Evolutionary conservation across 768 basidiomycete genomes (phyloP).

Genomic region (Gloeophyllum trabeum): DNA sequence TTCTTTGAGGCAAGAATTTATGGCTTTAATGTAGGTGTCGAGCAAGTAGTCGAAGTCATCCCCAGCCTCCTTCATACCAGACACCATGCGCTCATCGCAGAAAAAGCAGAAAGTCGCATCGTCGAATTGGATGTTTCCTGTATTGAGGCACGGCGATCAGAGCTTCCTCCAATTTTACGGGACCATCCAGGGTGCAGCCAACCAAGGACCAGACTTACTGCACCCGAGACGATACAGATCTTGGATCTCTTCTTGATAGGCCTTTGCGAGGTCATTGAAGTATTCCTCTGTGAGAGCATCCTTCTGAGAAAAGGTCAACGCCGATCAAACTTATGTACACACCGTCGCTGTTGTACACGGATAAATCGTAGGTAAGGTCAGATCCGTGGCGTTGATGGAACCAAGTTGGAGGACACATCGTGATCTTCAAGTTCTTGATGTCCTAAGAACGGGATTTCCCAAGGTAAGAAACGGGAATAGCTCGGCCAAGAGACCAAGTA

Average conservation of each 20-base stretch:
- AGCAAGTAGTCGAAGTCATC: conserved; percentile 54
- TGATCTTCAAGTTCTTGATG: conserved; percentile 58
- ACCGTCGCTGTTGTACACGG: conserved; percentile 54
- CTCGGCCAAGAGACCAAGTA: too few species aligned
- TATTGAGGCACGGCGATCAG: conserved; percentile 11
- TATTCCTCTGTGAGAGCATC: conserved; percentile 25
- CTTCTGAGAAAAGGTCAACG: too few species aligned
- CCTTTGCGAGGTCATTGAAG: conserved; percentile 35
- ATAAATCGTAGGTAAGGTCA: conserved; percentile 40
- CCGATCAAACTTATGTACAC: conserved; percentile 5
- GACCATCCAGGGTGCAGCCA: conserved; percentile 14
- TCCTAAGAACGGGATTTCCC: conserved; percentile 37
- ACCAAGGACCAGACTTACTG: conserved; percentile 6
- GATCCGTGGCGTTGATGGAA: conserved; percentile 58
- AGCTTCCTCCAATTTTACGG: conserved; percentile 15
- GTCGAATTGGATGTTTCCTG: conserved; percentile 31
- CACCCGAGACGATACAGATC: conserved; percentile 32
- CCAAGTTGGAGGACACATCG: conserved; percentile 62
- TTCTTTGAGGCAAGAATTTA: conserved; percentile 41
- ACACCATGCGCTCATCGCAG: conserved; percentile 43
- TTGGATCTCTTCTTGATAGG: conserved; percentile 32
- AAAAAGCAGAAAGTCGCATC: conserved; percentile 47
- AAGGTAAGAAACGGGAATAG: too few species aligned
- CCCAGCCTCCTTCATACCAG: conserved; percentile 47
- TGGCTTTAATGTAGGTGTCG: conserved; percentile 53